Evolutionary conservation across 208 protist species (phyloP).

Genomic region (Trypanosoma vivax): DNA sequence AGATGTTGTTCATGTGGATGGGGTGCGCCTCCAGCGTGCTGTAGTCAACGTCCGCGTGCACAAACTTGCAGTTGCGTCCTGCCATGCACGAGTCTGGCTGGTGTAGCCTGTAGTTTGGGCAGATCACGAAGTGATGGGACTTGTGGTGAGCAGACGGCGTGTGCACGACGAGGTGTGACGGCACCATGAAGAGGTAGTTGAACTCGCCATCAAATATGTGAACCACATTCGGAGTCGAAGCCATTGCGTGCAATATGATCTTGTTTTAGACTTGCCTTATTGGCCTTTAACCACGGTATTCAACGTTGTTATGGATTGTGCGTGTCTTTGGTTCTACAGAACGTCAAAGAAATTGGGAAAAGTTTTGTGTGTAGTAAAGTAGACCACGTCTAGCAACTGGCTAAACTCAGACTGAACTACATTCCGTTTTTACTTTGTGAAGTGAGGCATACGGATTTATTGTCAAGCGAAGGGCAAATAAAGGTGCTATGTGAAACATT

Average conservation of each 20-base stretch:
- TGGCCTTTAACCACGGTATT: background rate
- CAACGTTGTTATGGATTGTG: too few species aligned
- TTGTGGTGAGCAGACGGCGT: slow-evolving; percentile 53
- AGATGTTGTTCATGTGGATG: slow-evolving; percentile 83
- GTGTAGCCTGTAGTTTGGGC: slow-evolving; percentile 45
- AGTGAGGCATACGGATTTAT: too few species aligned
- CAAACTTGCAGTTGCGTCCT: slow-evolving; percentile 62
- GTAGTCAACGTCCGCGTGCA: slow-evolving; percentile 53
- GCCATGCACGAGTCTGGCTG: slow-evolving; percentile 37
- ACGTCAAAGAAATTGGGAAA: too few species aligned
- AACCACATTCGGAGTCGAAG: background rate
- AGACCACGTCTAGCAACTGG: too few species aligned
- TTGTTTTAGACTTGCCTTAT: background rate
- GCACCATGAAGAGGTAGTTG: slow-evolving; percentile 51
- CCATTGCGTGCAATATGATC: background rate
- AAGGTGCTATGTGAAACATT: too few species aligned
- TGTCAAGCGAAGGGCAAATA: too few species aligned
- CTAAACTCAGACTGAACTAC: too few species aligned
- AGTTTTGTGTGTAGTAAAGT: too few species aligned
- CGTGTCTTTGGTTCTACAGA: too few species aligned
- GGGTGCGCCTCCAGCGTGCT: slow-evolving; percentile 20
- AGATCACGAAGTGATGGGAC: slow-evolving; percentile 63
- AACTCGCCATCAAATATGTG: slow-evolving; percentile 53
- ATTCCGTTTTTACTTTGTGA: too few species aligned
- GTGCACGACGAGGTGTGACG: slow-evolving; percentile 46